Evolutionary conservation across 441 rosid genomes (phyloP).

Genomic region (Sinapis alba): DNA sequence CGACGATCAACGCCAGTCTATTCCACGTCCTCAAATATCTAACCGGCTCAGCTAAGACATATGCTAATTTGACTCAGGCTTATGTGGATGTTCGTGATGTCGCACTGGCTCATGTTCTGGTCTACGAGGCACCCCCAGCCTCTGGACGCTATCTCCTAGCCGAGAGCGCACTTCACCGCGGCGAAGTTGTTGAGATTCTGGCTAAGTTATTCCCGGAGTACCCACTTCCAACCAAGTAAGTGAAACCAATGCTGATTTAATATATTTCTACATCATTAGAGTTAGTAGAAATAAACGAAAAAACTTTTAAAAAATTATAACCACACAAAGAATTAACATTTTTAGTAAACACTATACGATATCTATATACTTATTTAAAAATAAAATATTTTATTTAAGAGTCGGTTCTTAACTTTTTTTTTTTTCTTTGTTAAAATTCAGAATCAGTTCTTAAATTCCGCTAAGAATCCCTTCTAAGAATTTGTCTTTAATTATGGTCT

Average conservation of each 20-base stretch:
- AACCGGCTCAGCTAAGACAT: constrained; percentile 83
- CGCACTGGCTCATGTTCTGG: constrained; percentile 78
- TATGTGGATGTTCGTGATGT: constrained; percentile 82
- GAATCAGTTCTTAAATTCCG: too few relatives aligned
- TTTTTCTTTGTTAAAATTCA: too few relatives aligned
- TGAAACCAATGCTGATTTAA: neutral
- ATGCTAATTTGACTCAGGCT: constrained; percentile 78
- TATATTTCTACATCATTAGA: neutral
- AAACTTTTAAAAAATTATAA: neutral
- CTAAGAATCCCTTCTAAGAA: too few relatives aligned
- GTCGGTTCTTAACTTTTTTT: too few relatives aligned
- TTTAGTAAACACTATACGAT: too few relatives aligned
- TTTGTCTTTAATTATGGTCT: too few relatives aligned
- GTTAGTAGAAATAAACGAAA: neutral
- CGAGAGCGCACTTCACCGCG: constrained; percentile 80
- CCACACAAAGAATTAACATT: neutral
- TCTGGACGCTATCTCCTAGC: constrained; percentile 82
- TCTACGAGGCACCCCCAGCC: constrained; percentile 70
- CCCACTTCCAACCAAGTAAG: constrained; percentile 90
- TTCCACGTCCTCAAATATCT: constrained; percentile 80
- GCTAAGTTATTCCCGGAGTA: constrained; percentile 82
- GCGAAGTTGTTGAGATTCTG: constrained; percentile 85
- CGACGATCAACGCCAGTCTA: constrained; percentile 78
- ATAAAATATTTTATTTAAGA: too few relatives aligned
- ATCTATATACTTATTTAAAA: too few relatives aligned